Evolutionary conservation across 2,329 filamentous ascomycete species (phyloP), one percentile per base, ranked within the genome.

Genomic region (Hypoxylon sp.): DNA sequence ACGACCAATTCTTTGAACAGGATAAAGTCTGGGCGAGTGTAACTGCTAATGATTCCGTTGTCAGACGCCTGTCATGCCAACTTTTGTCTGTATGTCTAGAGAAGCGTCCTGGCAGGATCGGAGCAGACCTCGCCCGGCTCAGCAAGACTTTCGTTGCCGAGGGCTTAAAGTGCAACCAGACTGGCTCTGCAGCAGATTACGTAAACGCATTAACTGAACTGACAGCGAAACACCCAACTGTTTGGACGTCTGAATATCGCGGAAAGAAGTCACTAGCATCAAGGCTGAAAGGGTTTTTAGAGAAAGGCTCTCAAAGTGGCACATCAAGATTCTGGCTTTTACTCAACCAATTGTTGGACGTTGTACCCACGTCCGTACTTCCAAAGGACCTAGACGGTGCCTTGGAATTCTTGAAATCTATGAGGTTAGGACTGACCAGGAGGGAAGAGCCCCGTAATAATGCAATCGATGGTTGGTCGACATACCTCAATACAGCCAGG

Each of bases 281-380:
- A 3, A 81, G 91, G 22, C 80, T 99, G 3, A 86, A 88, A 54
- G 83, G 89, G 8, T 96, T 97, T 72, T 83, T 98, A 5, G 90
- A 92, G 68, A 92, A 90, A 74, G 95, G 96, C 2, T 97, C 95
- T 0, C 93, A 98, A 75, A 88, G 90, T n/a, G 91, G 92, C 2
- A 83, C 88, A 0, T 81, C 85, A 3, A 86, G 85, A 9, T 97
- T 91, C 76, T 99, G 96, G 96, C 80, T 84, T 26, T 87, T 87
- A 14, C 78, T 97, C 33, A 83, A 86, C 42, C 82, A 84, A 31
- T 80, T 98, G 0, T 77, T 97, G 5, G 82, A 86, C 22, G 78
- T 88, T 0, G 75, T 95, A 1, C 83, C 91, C 44, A 70, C 77
- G 0, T 80, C 70, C 1, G 78, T 90, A 0, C 77, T 95, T 1